These are phyloP conservation scores for Lanmaoa pseudosensibilis DNA, from an alignment of 768 basidiomycete species.

Conservation along the genomic window DNA sequence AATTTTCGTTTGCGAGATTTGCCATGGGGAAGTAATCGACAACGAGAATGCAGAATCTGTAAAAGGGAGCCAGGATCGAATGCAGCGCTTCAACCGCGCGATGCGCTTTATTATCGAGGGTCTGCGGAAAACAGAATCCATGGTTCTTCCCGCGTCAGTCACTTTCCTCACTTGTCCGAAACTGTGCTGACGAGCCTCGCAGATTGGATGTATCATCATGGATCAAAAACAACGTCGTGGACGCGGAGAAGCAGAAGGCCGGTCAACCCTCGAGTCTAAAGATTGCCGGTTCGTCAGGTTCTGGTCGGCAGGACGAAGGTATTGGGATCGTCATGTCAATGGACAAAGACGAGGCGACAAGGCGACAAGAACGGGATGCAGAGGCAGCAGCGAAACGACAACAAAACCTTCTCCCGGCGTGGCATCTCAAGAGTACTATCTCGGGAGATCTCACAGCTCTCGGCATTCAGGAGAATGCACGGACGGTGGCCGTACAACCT, in stretches of 20 bases:
- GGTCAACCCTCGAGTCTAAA: slow-evolving; percentile 59
- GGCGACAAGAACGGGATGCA: slow-evolving; percentile 69
- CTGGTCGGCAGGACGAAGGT: slow-evolving; percentile 64
- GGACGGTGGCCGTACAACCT: slow-evolving; percentile 41
- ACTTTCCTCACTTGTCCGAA: background rate
- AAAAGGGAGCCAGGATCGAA: slow-evolving; percentile 84
- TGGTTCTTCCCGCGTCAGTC: slow-evolving; percentile 79
- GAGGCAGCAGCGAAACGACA: slow-evolving; percentile 83
- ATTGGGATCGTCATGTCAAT: slow-evolving; percentile 85
- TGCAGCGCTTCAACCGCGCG: slow-evolving; percentile 93
- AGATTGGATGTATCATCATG: slow-evolving; percentile 84
- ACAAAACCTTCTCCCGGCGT: slow-evolving; percentile 90
- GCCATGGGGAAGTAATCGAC: slow-evolving; percentile 81
- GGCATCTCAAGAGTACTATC: slow-evolving; percentile 96
- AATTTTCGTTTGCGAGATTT: slow-evolving; percentile 83
- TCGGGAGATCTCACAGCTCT: slow-evolving; percentile 88
- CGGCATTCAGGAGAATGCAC: slow-evolving; percentile 72
- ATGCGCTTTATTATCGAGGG: slow-evolving; percentile 87
- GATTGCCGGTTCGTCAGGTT: slow-evolving; percentile 68
- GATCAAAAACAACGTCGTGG: slow-evolving; percentile 72
- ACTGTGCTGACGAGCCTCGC: slow-evolving; percentile 3
- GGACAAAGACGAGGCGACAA: slow-evolving; percentile 83
- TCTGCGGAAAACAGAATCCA: slow-evolving; percentile 83
- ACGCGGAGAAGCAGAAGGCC: slow-evolving; percentile 59
- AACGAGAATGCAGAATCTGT: slow-evolving; percentile 90